Evolutionary conservation across 805 yeast genomes (phyloP), one percentile per base, ranked within the genome.

Genomic region (Wickerhamomyces bisporus): DNA sequence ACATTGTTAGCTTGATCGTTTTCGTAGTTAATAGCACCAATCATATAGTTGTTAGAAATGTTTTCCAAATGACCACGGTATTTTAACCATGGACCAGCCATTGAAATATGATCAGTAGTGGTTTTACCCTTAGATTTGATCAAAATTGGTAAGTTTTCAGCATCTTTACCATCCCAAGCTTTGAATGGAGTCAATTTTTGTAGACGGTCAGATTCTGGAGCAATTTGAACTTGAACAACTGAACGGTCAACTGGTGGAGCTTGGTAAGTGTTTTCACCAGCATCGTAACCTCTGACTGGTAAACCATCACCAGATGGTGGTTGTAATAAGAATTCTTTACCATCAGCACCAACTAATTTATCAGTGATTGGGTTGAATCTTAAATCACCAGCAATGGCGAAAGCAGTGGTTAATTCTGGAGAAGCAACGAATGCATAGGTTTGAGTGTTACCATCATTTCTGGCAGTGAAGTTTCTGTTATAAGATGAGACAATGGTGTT

Each of bases 61-160:
- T 91, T 91, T 75, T 88, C 91, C 74, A 91, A 78, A 75, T 91
- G 98, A 71, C 98, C 98, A 78, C 97, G 86, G 91, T 91, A 91
- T 76, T 91, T 91, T 79, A 91, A 85, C 98, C 98, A 91, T 64
- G 98, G 97, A 73, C 98, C 98, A 63, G 98, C 98, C 95, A 87
- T 89, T 60, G 98, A 91, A 61, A 91, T 91, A 74, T 91, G 98
- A 75, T 91, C 98, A 57, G 98, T 91, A 59, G 98, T 91, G 66
- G 97, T 89, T 79, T 91, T 91, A 73, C 97, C 98, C 48, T 82
- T 73, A 53, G 96, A 86, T 75, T 93, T 91, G 71, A 91, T 86
- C 71, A 91, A 81, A 58, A 91, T 91, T 69, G 96, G 97, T 76
- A 91, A 71, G 62, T 75, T 74, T 52, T 66, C 63, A 57, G 94